Evolutionary conservation across 2,329 filamentous ascomycete genomes (phyloP).

Genomic region (Leptodontidium sp.): DNA sequence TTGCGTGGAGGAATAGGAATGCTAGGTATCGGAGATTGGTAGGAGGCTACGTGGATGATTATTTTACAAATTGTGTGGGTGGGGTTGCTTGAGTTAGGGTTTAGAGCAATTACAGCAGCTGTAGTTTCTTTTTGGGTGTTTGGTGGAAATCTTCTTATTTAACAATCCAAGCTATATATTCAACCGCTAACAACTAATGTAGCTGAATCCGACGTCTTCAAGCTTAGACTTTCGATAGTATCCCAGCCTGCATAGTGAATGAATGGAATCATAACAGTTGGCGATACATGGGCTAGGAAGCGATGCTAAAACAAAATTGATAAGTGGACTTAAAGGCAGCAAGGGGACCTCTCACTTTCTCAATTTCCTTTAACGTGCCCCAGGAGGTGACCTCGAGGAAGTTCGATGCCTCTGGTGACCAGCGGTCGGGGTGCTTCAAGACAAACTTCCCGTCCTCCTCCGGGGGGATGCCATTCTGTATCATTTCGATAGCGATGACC

Average conservation of each 20-base stretch:
- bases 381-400: too few species aligned
- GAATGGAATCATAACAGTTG: conserved; percentile 21
- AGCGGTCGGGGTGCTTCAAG: too few species aligned
- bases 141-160: too few species aligned
- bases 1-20: not conserved
- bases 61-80: not conserved
- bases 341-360: conserved; percentile 23
- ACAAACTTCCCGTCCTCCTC: not conserved
- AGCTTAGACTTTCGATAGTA: too few species aligned
- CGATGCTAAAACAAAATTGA: conserved; percentile 24
- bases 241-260: not conserved
- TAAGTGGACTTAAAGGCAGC: conserved; percentile 8
- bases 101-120: not conserved
- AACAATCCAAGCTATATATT: too few species aligned
- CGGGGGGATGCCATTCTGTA: not conserved
- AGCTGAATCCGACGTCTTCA: too few species aligned
- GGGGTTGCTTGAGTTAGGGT: not conserved
- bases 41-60: not conserved
- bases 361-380: conserved; percentile 16
- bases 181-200: too few species aligned
- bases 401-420: too few species aligned
- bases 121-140: too few species aligned
- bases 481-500: conserved; percentile 7
- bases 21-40: not conserved
- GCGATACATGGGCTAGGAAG: conserved; percentile 26